A percentile compares a stretch with the other conserved stretches of the same genome.
Conservation (phyloP, 805 yeast species). For the Candida maesae region DNA sequence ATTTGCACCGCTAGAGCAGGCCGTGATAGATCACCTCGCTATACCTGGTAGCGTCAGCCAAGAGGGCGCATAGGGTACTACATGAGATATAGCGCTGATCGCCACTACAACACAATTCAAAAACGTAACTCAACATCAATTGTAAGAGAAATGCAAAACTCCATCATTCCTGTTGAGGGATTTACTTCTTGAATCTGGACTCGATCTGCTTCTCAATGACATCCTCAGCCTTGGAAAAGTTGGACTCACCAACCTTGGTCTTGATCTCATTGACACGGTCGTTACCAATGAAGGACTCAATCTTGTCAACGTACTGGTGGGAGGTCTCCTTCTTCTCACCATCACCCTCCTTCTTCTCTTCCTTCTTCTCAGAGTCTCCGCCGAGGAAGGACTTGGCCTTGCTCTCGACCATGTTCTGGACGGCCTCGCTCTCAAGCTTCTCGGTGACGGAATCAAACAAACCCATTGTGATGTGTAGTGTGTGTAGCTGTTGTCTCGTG, state of each 20-base stretch:
- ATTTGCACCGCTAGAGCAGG: too few relatives aligned
- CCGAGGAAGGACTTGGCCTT: constrained; percentile 14
- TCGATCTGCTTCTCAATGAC: constrained; percentile 26
- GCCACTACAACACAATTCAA: too few relatives aligned
- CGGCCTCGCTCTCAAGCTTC: constrained; percentile 18
- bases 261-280: constrained; percentile 29
- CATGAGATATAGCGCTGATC: too few relatives aligned
- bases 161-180: too few relatives aligned
- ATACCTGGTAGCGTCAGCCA: too few relatives aligned
- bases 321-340: not conserved
- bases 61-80: too few relatives aligned
- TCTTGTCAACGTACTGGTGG: constrained; percentile 26
- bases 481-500: not conserved
- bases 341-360: not conserved
- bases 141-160: too few relatives aligned
- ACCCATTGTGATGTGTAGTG: constrained; percentile 17
- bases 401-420: constrained; percentile 10
- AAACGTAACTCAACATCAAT: too few relatives aligned
- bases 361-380: constrained; percentile 5
- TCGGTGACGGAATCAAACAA: constrained; percentile 19
- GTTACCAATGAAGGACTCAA: constrained; percentile 29
- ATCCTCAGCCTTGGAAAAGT: constrained; percentile 28
- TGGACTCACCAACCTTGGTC: constrained; percentile 30
- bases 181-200: constrained; percentile 16
- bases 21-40: too few relatives aligned